These are phyloP conservation scores for Cicer bijugum DNA, from an alignment of 306 rosid species.

Conservation along the genomic window DNA sequence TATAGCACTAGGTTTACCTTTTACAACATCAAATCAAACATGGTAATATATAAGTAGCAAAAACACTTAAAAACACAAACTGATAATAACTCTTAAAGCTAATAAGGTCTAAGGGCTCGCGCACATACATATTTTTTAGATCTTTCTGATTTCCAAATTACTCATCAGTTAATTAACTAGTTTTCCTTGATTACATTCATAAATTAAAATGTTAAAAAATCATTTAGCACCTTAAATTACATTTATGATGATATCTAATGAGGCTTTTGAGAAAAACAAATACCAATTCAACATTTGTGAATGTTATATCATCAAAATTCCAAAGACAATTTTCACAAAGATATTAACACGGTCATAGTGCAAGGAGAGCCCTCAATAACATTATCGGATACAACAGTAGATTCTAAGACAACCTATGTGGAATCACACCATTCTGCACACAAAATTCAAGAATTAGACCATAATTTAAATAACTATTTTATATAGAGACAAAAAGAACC, in stretches of 20 bases:
- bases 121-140: not conserved
- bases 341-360: not conserved
- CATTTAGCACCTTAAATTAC: constrained; percentile 8
- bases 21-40: constrained; percentile 3
- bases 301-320: not conserved
- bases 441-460: constrained; percentile 14
- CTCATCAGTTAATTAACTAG: not conserved
- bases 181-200: constrained; percentile 8
- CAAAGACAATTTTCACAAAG: not conserved
- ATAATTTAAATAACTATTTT: constrained; percentile 18
- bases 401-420: not conserved
- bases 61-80: constrained; percentile 2
- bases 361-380: constrained; percentile 1
- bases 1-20: not conserved
- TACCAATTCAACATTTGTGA: constrained; percentile 12
- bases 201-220: not conserved
- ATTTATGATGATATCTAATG: not conserved
- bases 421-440: constrained; percentile 32
- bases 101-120: not conserved
- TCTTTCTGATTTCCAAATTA: not conserved
- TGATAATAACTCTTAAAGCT: not conserved
- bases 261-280: not conserved
- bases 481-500: constrained; percentile 52
- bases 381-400: not conserved
- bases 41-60: not conserved